These are phyloP conservation scores for Malus hybrid DNA, from an alignment of 331 rosid genomes.

Conservation along the genomic window DNA sequence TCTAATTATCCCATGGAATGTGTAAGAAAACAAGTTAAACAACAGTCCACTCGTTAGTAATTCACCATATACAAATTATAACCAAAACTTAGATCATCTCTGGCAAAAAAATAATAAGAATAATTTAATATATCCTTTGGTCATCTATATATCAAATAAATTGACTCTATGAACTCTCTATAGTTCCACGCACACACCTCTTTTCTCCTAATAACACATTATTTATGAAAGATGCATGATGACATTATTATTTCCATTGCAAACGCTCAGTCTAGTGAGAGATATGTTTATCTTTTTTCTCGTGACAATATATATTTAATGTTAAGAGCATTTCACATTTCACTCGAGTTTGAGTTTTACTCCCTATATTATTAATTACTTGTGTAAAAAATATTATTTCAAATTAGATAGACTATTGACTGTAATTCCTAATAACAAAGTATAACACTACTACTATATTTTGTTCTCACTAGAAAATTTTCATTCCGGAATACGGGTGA, in stretches of 20 bases:
- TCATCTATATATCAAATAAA: too few relatives aligned
- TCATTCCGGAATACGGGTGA: too few relatives aligned
- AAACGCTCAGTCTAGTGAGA: neutral
- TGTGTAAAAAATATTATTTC: neutral
- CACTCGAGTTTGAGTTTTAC: neutral
- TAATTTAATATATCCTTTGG: too few relatives aligned
- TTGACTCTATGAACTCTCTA: neutral
- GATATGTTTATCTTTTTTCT: neutral
- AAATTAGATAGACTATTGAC: neutral
- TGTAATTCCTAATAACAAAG: neutral
- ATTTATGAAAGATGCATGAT: neutral
- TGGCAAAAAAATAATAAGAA: too few relatives aligned
- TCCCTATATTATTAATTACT: neutral
- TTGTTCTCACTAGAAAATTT: neutral
- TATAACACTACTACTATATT: neutral
- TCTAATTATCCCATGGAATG: neutral
- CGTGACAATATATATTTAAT: neutral
- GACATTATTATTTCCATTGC: neutral
- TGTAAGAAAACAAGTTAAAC: too few relatives aligned
- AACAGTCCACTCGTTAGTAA: too few relatives aligned
- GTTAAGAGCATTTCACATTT: too few relatives aligned
- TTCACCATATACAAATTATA: too few relatives aligned
- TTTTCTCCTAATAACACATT: neutral
- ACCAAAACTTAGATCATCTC: too few relatives aligned
- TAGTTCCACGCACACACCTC: neutral